These are phyloP conservation scores for Elymus sibiricus DNA, from an alignment of 176 grass and related monocot genomes.

Conservation along the genomic window DNA sequence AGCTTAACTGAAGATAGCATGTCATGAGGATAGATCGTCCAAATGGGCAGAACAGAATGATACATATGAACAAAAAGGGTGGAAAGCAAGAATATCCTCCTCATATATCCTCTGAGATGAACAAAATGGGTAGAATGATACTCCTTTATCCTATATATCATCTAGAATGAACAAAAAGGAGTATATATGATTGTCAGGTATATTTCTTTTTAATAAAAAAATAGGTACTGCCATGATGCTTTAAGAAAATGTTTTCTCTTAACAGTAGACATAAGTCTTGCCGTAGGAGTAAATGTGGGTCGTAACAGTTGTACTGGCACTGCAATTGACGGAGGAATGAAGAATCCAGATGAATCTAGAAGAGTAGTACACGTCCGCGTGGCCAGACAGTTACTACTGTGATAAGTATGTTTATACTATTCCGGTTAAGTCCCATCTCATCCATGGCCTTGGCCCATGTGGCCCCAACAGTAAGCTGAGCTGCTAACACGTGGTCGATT, in stretches of 20 bases:
- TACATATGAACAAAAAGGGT: slow-evolving; percentile 17
- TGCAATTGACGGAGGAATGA: not conserved
- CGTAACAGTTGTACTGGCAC: not conserved
- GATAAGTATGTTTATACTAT: not conserved
- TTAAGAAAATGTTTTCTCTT: no score
- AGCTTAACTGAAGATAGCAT: slow-evolving; percentile 5
- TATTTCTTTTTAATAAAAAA: not conserved
- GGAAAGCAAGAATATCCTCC: not conserved
- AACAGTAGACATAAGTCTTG: not conserved
- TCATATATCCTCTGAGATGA: not conserved
- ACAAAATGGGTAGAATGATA: no score
- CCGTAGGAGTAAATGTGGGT: not conserved
- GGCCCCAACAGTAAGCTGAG: slow-evolving; percentile 19
- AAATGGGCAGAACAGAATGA: not conserved
- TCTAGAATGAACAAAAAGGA: not conserved
- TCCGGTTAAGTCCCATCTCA: not conserved
- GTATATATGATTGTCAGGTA: no score
- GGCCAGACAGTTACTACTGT: not conserved
- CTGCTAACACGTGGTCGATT: slow-evolving; percentile 15
- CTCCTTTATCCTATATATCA: not conserved
- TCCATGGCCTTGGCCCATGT: not conserved
- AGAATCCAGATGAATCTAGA: not conserved
- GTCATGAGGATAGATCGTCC: not conserved
- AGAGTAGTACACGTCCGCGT: not conserved
- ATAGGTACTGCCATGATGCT: not conserved